Percentiles rank a stretch among this genome's conserved stretches.
phyloP scores from a whole-genome alignment of 805 yeast genomes.

The Zygoascus biomembranicola region DNA sequence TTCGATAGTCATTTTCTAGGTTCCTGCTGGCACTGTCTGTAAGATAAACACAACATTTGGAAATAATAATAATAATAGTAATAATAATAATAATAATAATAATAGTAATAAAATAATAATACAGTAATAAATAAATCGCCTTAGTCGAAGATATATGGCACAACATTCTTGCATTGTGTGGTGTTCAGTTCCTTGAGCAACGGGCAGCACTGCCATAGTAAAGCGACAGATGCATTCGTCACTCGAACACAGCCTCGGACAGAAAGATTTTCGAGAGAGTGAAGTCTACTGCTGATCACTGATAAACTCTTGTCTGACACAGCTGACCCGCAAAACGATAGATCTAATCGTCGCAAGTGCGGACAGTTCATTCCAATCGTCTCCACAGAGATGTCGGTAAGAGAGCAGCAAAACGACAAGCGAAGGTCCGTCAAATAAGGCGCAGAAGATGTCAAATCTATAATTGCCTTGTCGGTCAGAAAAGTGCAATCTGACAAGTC shows the following conservation, averaged over 20 bases:
- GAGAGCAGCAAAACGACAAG: constrained; percentile 66
- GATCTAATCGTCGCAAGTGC: constrained; percentile 41
- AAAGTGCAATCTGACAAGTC: constrained; percentile 67
- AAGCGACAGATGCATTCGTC: constrained; percentile 69
- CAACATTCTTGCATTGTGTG: constrained; percentile 60
- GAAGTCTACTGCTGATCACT: constrained; percentile 49
- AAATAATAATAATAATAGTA: too few species aligned
- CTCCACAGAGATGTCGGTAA: constrained; percentile 62
- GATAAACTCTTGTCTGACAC: constrained; percentile 64
- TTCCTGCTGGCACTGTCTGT: too few species aligned
- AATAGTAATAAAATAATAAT: not conserved
- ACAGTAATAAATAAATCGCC: not conserved
- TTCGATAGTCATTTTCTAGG: too few species aligned
- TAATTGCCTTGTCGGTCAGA: constrained; percentile 55
- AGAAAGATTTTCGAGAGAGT: constrained; percentile 39
- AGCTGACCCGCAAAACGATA: constrained; percentile 73
- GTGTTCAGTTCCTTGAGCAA: constrained; percentile 48
- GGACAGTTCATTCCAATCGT: constrained; percentile 62
- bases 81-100: not conserved
- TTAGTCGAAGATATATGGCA: not conserved
- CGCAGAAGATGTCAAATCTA: constrained; percentile 54
- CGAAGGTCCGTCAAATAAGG: constrained; percentile 49
- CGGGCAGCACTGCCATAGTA: constrained; percentile 48
- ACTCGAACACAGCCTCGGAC: constrained; percentile 69
- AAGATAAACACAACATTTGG: too few species aligned